A percentile compares a stretch with the other conserved stretches of the same genome.
Evolutionary conservation across 208 protist species (phyloP).

Genomic region (Trypanosoma rangeli): DNA sequence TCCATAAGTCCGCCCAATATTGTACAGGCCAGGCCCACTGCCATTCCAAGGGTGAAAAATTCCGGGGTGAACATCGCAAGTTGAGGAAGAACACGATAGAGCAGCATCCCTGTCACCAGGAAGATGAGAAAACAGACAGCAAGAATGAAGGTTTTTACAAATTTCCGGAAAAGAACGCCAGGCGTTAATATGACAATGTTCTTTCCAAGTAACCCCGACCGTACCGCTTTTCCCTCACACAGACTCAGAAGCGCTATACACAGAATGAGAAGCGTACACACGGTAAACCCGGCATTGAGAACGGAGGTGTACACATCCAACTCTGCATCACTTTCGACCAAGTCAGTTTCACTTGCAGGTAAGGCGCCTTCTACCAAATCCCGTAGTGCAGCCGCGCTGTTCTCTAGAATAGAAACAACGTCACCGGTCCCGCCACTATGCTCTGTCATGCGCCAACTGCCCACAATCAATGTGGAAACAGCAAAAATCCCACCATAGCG

Average conservation of each 20-base stretch:
- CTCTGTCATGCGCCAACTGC: constrained; percentile 17
- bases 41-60: constrained; percentile 40
- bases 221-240: constrained; percentile 29
- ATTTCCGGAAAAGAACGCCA: constrained; percentile 63
- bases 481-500: constrained; percentile 59
- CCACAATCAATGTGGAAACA: constrained; percentile 10
- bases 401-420: constrained; percentile 20
- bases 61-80: constrained; percentile 28
- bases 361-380: constrained; percentile 13
- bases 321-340: not conserved
- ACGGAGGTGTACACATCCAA: constrained; percentile 3
- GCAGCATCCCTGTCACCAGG: constrained; percentile 15
- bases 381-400: not conserved
- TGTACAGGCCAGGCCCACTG: constrained; percentile 45
- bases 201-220: constrained; percentile 33
- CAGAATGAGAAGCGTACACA: constrained; percentile 22
- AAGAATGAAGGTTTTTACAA: constrained; percentile 60
- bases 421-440: constrained; percentile 11
- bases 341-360: not conserved
- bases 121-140: constrained; percentile 35
- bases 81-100: constrained; percentile 26
- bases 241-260: constrained; percentile 25
- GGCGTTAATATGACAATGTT: constrained; percentile 59
- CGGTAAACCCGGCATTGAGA: constrained; percentile 13
- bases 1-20: constrained; percentile 78